phyloP scores from a whole-genome alignment of 2,329 filamentous ascomycete genomes.

The Sporothrix brunneoviolacea region DNA sequence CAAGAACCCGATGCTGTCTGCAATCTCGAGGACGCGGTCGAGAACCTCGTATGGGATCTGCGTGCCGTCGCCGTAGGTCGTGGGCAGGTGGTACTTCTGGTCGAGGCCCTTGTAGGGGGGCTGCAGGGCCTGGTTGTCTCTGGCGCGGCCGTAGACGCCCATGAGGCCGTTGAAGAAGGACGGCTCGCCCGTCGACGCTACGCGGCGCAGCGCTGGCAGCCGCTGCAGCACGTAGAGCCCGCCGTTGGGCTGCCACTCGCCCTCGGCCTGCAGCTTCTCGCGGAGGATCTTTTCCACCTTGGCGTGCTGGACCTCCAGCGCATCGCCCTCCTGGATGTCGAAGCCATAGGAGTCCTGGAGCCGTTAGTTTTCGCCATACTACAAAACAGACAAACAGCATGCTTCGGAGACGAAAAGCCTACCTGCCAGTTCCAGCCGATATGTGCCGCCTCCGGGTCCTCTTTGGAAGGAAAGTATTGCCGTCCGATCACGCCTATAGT shows the following conservation, averaged over 20 bases:
- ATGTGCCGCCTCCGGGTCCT: constrained; percentile 12
- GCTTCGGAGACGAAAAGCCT: too few relatives aligned
- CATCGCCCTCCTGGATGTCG: constrained; percentile 8
- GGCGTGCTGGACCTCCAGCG: constrained; percentile 4
- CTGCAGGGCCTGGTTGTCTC: constrained; percentile 10
- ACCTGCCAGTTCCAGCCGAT: constrained; percentile 19
- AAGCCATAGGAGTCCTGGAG: constrained; percentile 17
- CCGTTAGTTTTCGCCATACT: too few relatives aligned
- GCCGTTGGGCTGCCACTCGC: constrained; percentile 16
- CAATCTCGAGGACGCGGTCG: constrained; percentile 12
- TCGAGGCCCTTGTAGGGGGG: constrained; percentile 7
- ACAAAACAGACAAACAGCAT: too few relatives aligned
- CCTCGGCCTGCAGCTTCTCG: constrained; percentile 7
- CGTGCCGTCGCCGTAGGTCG: constrained; percentile 14
- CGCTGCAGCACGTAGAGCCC: constrained; percentile 13
- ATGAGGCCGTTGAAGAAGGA: constrained; percentile 13
- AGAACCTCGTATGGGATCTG: constrained; percentile 10
- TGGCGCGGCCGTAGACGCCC: constrained; percentile 13
- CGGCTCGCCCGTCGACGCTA: constrained; percentile 10
- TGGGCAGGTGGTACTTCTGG: constrained; percentile 11
- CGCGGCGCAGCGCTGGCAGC: constrained; percentile 11
- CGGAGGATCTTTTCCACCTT: constrained; percentile 14
- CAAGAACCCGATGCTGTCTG: constrained; percentile 13
- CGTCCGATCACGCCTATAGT: constrained; percentile 11
- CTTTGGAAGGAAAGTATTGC: constrained; percentile 16